These are phyloP conservation scores for Phytomonas sp. DNA, from an alignment of 208 protist genomes.

Conservation along the genomic window DNA sequence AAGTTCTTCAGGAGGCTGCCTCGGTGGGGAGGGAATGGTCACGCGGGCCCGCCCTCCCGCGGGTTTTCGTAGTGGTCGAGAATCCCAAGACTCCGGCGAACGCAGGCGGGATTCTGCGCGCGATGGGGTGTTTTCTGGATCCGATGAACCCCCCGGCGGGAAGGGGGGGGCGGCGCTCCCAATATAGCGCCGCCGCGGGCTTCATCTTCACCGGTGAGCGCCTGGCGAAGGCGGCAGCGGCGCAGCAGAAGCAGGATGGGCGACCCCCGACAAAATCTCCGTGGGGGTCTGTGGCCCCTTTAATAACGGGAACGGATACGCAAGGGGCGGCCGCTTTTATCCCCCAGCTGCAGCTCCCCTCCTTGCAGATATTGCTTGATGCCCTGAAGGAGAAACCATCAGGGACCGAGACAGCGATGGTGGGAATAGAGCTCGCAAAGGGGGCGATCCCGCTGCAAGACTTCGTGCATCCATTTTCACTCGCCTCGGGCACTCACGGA, in stretches of 20 bases:
- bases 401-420: slow-evolving; percentile 16
- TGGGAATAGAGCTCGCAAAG: slow-evolving; percentile 62
- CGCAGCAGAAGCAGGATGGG: not conserved
- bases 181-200: slow-evolving; percentile 7
- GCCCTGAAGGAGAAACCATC: slow-evolving; percentile 14
- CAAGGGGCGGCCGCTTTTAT: slow-evolving; percentile 24
- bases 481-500: slow-evolving; percentile 26
- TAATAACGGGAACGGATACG: slow-evolving; percentile 29
- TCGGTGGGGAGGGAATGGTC: not conserved
- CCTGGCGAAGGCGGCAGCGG: slow-evolving; percentile 24
- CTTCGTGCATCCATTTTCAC: slow-evolving; percentile 8
- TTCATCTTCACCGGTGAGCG: slow-evolving; percentile 54
- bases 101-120: slow-evolving; percentile 52
- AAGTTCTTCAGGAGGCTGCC: not conserved
- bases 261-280: not conserved
- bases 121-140: slow-evolving; percentile 31
- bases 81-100: slow-evolving; percentile 70
- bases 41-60: slow-evolving; percentile 9
- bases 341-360: slow-evolving; percentile 25
- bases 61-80: slow-evolving; percentile 49
- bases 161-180: not conserved
- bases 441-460: slow-evolving; percentile 24
- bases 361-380: slow-evolving; percentile 31
- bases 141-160: not conserved
- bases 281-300: slow-evolving; percentile 14